Conservation (phyloP, 805 yeast genomes). For the Starmerella cellae region DNA sequence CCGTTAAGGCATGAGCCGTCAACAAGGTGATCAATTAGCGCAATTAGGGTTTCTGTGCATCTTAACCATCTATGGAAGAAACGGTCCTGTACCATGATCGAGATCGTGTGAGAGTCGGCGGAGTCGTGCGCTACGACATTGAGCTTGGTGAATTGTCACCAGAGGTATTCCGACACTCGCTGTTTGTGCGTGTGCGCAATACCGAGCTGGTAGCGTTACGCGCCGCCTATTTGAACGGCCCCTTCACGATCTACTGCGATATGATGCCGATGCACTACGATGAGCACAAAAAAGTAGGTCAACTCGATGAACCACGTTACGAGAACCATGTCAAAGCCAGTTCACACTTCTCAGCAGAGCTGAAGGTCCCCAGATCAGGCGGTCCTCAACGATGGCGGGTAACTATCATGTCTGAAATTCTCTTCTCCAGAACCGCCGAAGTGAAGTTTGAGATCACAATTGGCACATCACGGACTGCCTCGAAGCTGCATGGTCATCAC, state of each 20-base stretch:
- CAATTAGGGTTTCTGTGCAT: no score
- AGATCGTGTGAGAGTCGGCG: constrained; percentile 34
- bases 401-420: constrained; percentile 67
- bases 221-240: constrained; percentile 82
- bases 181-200: constrained; percentile 45
- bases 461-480: constrained; percentile 26
- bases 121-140: constrained; percentile 42
- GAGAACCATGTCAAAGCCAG: constrained; percentile 56
- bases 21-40: no score
- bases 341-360: constrained; percentile 45
- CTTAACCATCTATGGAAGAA: constrained; percentile 1
- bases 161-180: constrained; percentile 13
- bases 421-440: constrained; percentile 57
- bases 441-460: constrained; percentile 53
- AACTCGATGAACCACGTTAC: constrained; percentile 29
- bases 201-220: constrained; percentile 57
- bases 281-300: constrained; percentile 23
- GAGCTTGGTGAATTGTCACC: constrained; percentile 27
- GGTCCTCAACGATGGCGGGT: constrained; percentile 45
- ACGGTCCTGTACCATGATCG: constrained; percentile 15
- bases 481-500: constrained; percentile 7
- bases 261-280: constrained; percentile 54
- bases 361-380: constrained; percentile 38
- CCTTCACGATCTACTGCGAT: constrained; percentile 74
- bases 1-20: no score